A percentile compares a stretch with the other conserved stretches of the same genome.
These are phyloP conservation scores for Brettanomyces anomalus DNA, from an alignment of 805 yeast species.

Conservation along the genomic window DNA sequence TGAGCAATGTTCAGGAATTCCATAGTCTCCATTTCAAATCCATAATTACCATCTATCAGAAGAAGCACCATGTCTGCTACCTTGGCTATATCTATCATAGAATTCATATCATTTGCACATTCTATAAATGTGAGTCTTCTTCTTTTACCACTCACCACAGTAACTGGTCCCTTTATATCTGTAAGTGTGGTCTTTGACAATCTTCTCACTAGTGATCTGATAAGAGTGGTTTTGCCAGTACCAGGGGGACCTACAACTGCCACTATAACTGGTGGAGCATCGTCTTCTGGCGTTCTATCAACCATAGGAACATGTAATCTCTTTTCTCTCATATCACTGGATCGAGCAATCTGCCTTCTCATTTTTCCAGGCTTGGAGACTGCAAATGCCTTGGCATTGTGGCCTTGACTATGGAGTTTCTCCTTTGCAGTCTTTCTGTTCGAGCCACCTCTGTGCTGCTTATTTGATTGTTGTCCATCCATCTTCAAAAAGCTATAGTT, in stretches of 20 bases:
- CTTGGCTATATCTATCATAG: constrained; percentile 95
- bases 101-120: constrained; percentile 83
- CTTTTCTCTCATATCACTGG: constrained; percentile 75
- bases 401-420: constrained; percentile 82
- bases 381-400: constrained; percentile 76
- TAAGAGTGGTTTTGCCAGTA: constrained; percentile 91
- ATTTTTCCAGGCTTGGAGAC: constrained; percentile 80
- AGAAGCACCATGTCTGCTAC: constrained; percentile 86
- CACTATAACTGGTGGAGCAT: constrained; percentile 92
- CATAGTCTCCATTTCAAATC: constrained; percentile 99
- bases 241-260: constrained; percentile 99
- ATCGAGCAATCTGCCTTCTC: constrained; percentile 73
- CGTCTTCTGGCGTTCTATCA: constrained; percentile 94
- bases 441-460: constrained; percentile 64
- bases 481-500: constrained; percentile 3
- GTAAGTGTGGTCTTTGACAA: constrained; percentile 77
- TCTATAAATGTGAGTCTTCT: constrained; percentile 89
- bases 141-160: constrained; percentile 92
- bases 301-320: constrained; percentile 96
- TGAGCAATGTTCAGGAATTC: constrained; percentile 93
- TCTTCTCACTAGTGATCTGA: constrained; percentile 80
- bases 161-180: constrained; percentile 92
- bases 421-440: constrained; percentile 60
- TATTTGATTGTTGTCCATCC: constrained; percentile 38
- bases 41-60: constrained; percentile 93